These are phyloP conservation scores for Mycena albidolilacea DNA, from an alignment of 768 basidiomycete genomes.

Conservation along the genomic window DNA sequence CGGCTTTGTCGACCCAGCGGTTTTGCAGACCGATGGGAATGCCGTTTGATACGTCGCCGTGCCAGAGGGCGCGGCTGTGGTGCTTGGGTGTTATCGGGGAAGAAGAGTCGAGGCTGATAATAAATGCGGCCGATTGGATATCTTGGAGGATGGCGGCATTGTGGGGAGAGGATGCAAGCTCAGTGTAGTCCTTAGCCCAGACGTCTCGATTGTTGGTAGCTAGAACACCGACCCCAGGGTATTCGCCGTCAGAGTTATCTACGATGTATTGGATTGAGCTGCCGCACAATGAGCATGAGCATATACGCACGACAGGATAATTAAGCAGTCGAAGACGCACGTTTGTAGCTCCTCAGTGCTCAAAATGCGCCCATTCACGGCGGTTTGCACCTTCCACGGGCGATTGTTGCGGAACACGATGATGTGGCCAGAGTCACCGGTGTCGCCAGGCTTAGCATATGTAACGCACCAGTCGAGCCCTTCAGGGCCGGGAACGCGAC, in stretches of 20 bases:
- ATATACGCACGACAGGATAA: not conserved
- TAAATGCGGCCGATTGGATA: conserved; percentile 90
- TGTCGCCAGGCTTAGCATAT: conserved; percentile 70
- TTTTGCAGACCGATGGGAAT: conserved; percentile 74
- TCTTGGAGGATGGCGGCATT: conserved; percentile 78
- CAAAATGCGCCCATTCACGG: conserved; percentile 68
- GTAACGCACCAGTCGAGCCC: conserved; percentile 85
- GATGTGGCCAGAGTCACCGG: conserved; percentile 81
- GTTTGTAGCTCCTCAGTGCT: conserved; percentile 76
- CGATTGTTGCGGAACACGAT: conserved; percentile 89
- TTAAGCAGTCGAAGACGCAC: conserved; percentile 53
- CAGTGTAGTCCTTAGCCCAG: conserved; percentile 83
- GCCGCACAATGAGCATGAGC: conserved; percentile 11
- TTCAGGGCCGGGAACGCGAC: conserved; percentile 80
- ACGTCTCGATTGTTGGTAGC: conserved; percentile 86
- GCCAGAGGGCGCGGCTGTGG: conserved; percentile 84
- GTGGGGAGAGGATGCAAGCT: conserved; percentile 68
- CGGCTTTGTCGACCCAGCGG: conserved; percentile 93
- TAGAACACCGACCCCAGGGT: conserved; percentile 84
- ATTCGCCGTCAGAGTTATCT: conserved; percentile 71
- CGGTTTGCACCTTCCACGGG: conserved; percentile 84
- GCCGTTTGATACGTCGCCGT: conserved; percentile 73
- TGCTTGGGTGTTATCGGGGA: conserved; percentile 66
- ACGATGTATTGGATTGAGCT: conserved; percentile 85
- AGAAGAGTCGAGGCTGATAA: conserved; percentile 83